Conservation (phyloP, 148 eudicot genomes). For the Nepenthes gracilis region DNA sequence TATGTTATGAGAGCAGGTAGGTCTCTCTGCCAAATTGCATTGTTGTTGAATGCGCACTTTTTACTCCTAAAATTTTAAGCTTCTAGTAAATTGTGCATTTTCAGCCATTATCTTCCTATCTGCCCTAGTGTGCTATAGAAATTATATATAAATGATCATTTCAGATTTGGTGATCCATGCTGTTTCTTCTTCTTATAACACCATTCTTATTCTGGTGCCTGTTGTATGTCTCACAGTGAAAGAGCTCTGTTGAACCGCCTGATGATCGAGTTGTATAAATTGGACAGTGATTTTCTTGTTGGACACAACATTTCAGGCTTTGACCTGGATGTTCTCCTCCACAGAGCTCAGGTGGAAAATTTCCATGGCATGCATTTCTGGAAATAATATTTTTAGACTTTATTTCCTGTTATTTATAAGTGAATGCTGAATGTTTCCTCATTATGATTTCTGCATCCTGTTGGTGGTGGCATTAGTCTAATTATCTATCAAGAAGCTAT, state of each 20-base stretch:
- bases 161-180: neutral
- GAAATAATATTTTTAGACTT: neutral
- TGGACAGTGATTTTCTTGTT: constrained; percentile 89
- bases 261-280: constrained; percentile 78
- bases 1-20: constrained; percentile 70
- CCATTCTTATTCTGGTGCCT: neutral
- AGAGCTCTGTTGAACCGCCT: constrained; percentile 77
- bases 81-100: neutral
- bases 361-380: neutral
- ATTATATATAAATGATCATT: neutral
- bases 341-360: constrained; percentile 72
- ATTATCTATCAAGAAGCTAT: no score
- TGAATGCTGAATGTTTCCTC: no score
- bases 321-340: constrained; percentile 89
- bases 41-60: constrained; percentile 1
- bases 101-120: no score
- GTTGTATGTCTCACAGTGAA: constrained; percentile 44
- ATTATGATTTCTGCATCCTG: no score
- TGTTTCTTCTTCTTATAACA: constrained; percentile 1
- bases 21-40: constrained; percentile 9
- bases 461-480: no score
- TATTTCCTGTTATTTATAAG: neutral
- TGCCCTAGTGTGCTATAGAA: no score
- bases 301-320: constrained; percentile 99
- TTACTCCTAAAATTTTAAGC: neutral